phyloP scores from a whole-genome alignment of 192 early-diverging fungal species.

The Borealophlyctis nickersoniae region DNA sequence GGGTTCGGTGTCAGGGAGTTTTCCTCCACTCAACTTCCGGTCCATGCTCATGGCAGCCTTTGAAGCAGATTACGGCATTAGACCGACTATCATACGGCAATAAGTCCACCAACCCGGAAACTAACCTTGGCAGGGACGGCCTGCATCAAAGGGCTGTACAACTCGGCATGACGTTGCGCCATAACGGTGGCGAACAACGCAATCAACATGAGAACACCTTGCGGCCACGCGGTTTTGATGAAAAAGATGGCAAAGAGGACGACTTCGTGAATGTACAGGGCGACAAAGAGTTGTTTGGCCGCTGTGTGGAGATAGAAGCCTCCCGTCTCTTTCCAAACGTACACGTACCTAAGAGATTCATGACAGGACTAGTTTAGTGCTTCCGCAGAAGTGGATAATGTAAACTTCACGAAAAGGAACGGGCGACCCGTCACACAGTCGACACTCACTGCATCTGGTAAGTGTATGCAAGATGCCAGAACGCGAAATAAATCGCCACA shows the following conservation, averaged over 20 bases:
- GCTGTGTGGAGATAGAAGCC: conserved; percentile 34
- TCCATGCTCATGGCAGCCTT: no score
- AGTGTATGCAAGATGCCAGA: conserved; percentile 71
- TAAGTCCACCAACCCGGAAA: no score
- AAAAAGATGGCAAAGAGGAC: conserved; percentile 71
- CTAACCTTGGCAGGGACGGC: conserved; percentile 34
- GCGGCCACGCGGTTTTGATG: conserved; percentile 47
- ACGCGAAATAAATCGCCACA: conserved; percentile 66
- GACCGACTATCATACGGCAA: no score
- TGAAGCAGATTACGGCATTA: no score
- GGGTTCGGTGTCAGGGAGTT: no score
- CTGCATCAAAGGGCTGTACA: conserved; percentile 53
- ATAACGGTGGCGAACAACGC: conserved; percentile 48
- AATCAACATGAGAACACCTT: conserved; percentile 39
- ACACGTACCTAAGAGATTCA: conserved; percentile 52
- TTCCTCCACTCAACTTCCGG: no score
- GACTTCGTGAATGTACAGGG: conserved; percentile 58
- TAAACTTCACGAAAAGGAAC: not conserved
- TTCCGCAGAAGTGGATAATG: not conserved
- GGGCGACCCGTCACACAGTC: conserved; percentile 34
- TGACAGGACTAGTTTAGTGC: not conserved
- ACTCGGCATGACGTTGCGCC: conserved; percentile 49
- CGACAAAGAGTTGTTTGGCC: conserved; percentile 38
- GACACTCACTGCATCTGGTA: conserved; percentile 83
- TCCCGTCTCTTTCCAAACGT: conserved; percentile 28